Conservation (phyloP, 1,284 basidiomycete genomes). For the Paramarasmius palmivorus region DNA sequence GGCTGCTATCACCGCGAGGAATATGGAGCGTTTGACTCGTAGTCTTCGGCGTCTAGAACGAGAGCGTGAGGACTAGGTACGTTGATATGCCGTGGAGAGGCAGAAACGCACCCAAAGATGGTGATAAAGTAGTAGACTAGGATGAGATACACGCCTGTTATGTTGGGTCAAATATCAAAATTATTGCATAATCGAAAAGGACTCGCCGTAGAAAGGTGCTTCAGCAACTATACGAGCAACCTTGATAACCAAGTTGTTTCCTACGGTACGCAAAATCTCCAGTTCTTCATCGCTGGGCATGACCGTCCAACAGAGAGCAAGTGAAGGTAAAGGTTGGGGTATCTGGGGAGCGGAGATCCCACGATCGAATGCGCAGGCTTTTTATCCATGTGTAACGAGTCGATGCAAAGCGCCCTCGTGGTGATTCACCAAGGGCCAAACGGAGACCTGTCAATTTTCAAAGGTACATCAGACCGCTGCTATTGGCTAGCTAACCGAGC, state of each 20-base stretch:
- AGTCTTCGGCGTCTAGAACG: background rate
- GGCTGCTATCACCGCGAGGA: background rate
- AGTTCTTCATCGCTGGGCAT: no score
- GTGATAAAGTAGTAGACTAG: slow-evolving; percentile 16
- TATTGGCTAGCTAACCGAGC: no score
- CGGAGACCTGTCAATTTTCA: no score
- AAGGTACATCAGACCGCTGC: no score
- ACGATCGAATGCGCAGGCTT: no score
- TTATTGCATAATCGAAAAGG: background rate
- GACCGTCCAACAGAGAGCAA: no score
- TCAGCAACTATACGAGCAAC: background rate
- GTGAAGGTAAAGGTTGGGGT: no score
- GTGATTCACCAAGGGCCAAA: no score
- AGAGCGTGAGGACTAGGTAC: background rate
- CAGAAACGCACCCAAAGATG: slow-evolving; percentile 15
- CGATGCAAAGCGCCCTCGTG: no score
- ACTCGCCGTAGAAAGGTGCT: background rate
- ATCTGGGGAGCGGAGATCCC: no score
- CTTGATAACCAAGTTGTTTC: background rate
- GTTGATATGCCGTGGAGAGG: no score
- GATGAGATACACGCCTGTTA: slow-evolving; percentile 17
- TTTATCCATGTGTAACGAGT: no score
- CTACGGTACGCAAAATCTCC: background rate
- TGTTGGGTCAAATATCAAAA: background rate
- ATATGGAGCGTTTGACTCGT: background rate